Base-by-base conservation (phyloP, 2,329 filamentous ascomycete genomes). In the Xylariomycetidae sp. region DNA sequence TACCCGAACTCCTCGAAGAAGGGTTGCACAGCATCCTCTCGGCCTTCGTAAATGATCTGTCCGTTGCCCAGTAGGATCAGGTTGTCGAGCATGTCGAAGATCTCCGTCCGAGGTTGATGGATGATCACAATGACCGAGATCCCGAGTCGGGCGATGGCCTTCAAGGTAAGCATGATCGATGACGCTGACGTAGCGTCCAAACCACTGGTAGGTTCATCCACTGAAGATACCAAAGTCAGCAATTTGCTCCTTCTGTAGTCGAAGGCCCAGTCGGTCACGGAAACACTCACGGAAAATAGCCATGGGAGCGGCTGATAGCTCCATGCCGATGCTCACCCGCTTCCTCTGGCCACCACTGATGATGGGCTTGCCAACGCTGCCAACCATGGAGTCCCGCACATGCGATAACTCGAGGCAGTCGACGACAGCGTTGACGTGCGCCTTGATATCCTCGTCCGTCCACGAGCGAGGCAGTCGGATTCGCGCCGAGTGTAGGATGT, bases 41-140 rank as follows among this genome's bases (percentile, higher is more conserved):
- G 52, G 0, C 72, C 74, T 25, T 68, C 64, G 44, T 76, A 79
- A 30, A 76, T 69, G 37, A 66, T 65, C 39, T 70, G 64, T 2
- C 76, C 75, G 38, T 66, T 66, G 9, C 65, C 67, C 1, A 79
- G 60, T 3, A 79, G 61, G 19, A 78, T 62, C 2, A 79, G 54
- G 37, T 69, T 63, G 46, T 79, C 74, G 16, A 79, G 64, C 33
- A 69, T 59, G 36, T 71, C 64, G 48, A 76, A 78, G 19, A 79
- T 76, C 43, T 77, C 71, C 29, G 67, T 58, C 6, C 74, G 63
- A 3, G 75, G 75, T 46, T 79, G 74, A 45, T 79, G 74, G 39
- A 79, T 74, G 36, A 76, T 74, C 27, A 70, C 65, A 32, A 78
- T 70, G 25, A 74, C 67, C 3, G 72, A 74, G 10, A 77, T 72